Base-by-base conservation (phyloP, 805 yeast genomes). In the Saturnispora bothae region DNA sequence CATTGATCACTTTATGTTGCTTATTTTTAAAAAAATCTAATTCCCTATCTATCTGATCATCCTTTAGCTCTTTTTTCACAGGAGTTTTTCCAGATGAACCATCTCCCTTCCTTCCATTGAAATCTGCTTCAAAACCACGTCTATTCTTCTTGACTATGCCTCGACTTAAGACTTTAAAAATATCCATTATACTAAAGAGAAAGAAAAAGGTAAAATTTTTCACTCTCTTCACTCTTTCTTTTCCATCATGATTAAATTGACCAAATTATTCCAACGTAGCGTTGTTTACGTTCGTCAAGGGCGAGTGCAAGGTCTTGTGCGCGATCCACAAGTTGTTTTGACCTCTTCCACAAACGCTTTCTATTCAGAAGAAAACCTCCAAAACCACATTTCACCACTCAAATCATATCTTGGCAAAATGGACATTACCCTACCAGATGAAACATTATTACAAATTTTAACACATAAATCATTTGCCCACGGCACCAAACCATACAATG, bases 381-480 rank as follows among this genome's bases (percentile, higher is more conserved):
- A 14, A 5, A 13, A 29, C 9, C 72, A 78, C 39, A 53, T 80
- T 31, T 52, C 56, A 36, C 62, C 66, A 22, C 57, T 78, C 38
- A 72, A 73, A 49, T 43, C 49, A 21, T 73, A 75, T 30, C 42
- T 46, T 58, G 80, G 39, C 43, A 51, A 16, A 25, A 37, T 20
- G 42, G 50, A 25, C 64, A 63, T 17, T 64, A 69, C 64, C 30
- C 63, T 88, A 30, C 66, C 79, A 4, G 81, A 83, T 50, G 67
- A 68, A 5, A 61, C 80, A 17, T 64, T 85, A 40, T 64, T 85
- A 44, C 97, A 89, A 62, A 76, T 83, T 29, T 64, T 88, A 50
- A 88, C 96, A 5, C 96, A 89, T 63, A 89, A 89, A 63, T 83
- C 95, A 17, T 89, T 86, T 66, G 94, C 94, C 4, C 94, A 84